These are phyloP conservation scores for Volutella citrinella DNA, from an alignment of 2,329 filamentous ascomycete species.

Conservation along the genomic window DNA sequence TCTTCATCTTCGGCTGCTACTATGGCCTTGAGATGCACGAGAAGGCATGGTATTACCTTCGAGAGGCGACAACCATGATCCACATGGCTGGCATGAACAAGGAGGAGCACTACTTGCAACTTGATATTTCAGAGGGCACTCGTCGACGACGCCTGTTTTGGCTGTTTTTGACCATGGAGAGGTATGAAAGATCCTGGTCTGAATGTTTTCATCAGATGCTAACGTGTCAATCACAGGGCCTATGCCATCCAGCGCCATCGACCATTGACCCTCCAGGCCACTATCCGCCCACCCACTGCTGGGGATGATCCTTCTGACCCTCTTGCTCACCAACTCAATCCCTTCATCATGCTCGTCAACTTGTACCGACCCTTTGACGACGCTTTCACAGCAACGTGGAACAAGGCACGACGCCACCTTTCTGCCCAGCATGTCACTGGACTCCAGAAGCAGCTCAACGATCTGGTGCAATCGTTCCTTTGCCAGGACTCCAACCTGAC, in stretches of 20 bases:
- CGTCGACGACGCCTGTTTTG: constrained; percentile 68
- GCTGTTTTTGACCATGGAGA: constrained; percentile 69
- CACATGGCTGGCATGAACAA: constrained; percentile 59
- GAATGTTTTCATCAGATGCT: background rate
- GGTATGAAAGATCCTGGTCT: constrained; percentile 39
- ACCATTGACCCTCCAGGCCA: constrained; percentile 67
- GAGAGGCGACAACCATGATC: constrained; percentile 71
- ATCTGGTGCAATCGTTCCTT: constrained; percentile 50
- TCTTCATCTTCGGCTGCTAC: constrained; percentile 73
- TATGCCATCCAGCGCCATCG: constrained; percentile 70
- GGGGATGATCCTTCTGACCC: constrained; percentile 59
- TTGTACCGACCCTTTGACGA: constrained; percentile 68
- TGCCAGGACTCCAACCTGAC: constrained; percentile 52
- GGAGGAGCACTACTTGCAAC: constrained; percentile 60
- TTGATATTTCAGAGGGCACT: constrained; percentile 57
- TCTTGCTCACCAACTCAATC: constrained; percentile 49
- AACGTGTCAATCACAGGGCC: constrained; percentile 39
- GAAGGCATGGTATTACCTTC: constrained; percentile 75
- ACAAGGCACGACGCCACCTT: constrained; percentile 58
- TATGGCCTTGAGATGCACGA: constrained; percentile 71
- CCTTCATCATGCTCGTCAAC: constrained; percentile 59
- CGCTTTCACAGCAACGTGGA: constrained; percentile 62
- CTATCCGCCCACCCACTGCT: constrained; percentile 62
- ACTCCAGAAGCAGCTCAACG: constrained; percentile 61
- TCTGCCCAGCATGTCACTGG: constrained; percentile 53